A percentile compares a stretch with the other conserved stretches of the same genome.
phyloP scores from a whole-genome alignment of 2,329 filamentous ascomycete genomes.

The Chaetoscypha palmicola region DNA sequence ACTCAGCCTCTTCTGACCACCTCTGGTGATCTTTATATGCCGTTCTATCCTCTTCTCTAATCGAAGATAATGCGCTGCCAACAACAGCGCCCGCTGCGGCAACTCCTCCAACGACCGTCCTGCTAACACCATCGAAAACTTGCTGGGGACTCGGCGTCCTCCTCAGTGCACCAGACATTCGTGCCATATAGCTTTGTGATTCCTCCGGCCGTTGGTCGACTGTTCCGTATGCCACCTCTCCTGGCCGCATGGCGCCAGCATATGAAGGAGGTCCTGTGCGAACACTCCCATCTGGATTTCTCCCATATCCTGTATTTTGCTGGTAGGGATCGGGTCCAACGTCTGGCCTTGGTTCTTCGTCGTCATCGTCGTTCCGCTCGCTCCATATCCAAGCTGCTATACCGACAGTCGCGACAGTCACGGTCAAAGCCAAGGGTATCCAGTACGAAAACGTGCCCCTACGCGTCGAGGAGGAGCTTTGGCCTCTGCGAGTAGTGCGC shows the following conservation, averaged over 20 bases:
- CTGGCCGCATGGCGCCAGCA: constrained; percentile 33
- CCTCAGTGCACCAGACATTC: constrained; percentile 73
- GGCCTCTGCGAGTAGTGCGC: constrained; percentile 26
- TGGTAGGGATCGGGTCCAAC: constrained; percentile 37
- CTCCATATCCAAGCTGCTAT: constrained; percentile 92
- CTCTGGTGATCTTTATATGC: constrained; percentile 80
- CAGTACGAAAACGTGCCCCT: constrained; percentile 70
- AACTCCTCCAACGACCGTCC: constrained; percentile 72
- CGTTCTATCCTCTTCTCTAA: constrained; percentile 74
- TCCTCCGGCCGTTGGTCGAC: constrained; percentile 36
- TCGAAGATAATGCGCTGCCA: constrained; percentile 74
- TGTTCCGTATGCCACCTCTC: constrained; percentile 38
- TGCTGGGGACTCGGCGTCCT: constrained; percentile 83
- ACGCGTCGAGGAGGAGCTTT: constrained; percentile 48
- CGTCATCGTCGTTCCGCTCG: constrained; percentile 70
- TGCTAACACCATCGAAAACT: constrained; percentile 76
- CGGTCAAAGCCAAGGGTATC: constrained; percentile 79
- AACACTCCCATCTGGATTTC: constrained; percentile 27
- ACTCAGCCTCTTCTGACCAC: constrained; percentile 85
- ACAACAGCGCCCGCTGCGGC: constrained; percentile 77
- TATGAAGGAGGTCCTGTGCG: constrained; percentile 35
- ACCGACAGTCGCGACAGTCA: constrained; percentile 80
- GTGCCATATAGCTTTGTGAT: constrained; percentile 58
- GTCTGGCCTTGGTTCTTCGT: constrained; percentile 47
- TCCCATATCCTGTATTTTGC: constrained; percentile 24